Evolutionary conservation across 75 land plant species (phyloP).

Genomic region (Sequoiadendron giganteum): DNA sequence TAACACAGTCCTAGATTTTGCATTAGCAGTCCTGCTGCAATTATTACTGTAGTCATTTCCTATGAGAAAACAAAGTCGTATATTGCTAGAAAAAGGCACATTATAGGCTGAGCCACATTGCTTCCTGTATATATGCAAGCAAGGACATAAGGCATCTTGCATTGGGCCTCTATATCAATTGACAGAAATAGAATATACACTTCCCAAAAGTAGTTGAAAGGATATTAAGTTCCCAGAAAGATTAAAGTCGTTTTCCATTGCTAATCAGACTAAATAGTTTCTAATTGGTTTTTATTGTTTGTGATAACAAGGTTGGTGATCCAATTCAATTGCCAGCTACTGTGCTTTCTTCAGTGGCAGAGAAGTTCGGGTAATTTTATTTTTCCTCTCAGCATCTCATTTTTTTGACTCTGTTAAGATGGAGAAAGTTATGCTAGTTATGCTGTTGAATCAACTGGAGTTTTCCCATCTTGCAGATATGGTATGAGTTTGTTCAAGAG

Average conservation of each 20-base stretch:
- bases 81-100: neutral
- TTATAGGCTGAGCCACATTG: neutral
- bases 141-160: neutral
- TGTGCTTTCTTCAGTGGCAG: slow-evolving; percentile 79
- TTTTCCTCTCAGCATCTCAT: neutral
- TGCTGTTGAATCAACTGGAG: neutral
- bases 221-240: neutral
- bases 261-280: neutral
- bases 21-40: neutral
- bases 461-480: slow-evolving; percentile 50
- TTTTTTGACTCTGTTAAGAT: neutral
- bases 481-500: slow-evolving; percentile 91
- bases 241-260: neutral
- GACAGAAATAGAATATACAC: neutral
- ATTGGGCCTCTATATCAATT: neutral
- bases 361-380: slow-evolving; percentile 64
- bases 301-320: slow-evolving; percentile 76
- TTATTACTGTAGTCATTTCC: neutral
- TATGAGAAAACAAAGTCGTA: neutral
- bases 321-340: slow-evolving; percentile 97
- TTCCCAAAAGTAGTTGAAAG: neutral
- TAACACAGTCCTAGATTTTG: neutral
- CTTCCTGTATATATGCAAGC: neutral
- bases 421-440: neutral
- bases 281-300: neutral